phyloP scores from a whole-genome alignment of 2,329 filamentous ascomycete genomes.

The Trichoderma breve region DNA sequence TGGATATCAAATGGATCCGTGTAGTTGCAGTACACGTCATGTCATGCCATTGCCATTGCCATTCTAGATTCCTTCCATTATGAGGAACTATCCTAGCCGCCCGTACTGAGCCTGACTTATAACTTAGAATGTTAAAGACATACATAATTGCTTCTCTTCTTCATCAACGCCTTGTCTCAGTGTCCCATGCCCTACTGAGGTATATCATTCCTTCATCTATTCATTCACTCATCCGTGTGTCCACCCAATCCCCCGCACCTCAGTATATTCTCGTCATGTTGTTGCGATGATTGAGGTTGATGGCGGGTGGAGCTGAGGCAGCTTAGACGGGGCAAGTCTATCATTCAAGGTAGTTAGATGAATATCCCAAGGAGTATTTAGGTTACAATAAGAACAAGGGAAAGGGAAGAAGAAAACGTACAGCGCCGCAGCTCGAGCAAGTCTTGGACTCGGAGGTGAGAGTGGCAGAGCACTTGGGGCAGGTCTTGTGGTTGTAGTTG shows the following conservation, averaged over 20 bases:
- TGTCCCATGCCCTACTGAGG: background rate
- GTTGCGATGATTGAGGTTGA: background rate
- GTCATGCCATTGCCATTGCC: background rate
- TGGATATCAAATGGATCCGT: background rate
- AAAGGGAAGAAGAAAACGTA: constrained; percentile 37
- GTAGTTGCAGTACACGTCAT: background rate
- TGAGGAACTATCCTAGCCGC: background rate
- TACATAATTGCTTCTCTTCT: background rate
- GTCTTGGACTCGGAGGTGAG: constrained; percentile 49
- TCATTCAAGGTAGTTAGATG: constrained; percentile 11
- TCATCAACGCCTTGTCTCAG: background rate
- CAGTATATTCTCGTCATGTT: background rate
- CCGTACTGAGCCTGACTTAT: background rate
- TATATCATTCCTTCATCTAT: background rate
- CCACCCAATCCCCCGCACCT: background rate
- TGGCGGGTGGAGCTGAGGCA: background rate
- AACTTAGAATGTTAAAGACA: background rate
- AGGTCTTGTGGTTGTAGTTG: constrained; percentile 40
- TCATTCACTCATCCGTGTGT: background rate
- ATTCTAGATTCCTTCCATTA: background rate
- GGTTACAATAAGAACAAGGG: background rate
- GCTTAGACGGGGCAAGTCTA: constrained; percentile 36
- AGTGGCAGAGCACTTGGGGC: constrained; percentile 57
- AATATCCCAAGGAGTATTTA: too few species aligned
- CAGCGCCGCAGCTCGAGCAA: constrained; percentile 56